Conservation (phyloP, 768 basidiomycete species). For the Hygrocybe punicea region DNA sequence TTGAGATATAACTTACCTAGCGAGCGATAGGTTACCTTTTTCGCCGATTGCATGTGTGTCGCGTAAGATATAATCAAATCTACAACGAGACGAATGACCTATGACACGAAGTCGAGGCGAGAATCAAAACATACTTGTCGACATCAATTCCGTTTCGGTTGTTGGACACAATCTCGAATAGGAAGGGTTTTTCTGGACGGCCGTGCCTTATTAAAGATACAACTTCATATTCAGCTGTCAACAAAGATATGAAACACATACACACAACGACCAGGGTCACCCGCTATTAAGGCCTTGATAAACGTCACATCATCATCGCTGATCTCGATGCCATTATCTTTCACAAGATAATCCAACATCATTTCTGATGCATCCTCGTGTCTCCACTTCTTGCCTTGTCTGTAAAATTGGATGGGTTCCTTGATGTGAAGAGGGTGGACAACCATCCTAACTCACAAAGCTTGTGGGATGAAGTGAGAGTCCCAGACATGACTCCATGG, state of each 20-base stretch:
- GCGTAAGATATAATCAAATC: slow-evolving; percentile 79
- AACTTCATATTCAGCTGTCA: neutral
- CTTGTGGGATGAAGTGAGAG: slow-evolving; percentile 61
- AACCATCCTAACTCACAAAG: slow-evolving; percentile 46
- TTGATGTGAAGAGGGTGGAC: neutral
- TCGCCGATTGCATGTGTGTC: slow-evolving; percentile 74
- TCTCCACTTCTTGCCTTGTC: slow-evolving; percentile 53
- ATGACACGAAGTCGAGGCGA: neutral
- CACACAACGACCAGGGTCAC: slow-evolving; percentile 52
- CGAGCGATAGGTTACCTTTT: slow-evolving; percentile 48
- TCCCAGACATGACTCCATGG: slow-evolving; percentile 90
- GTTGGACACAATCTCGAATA: slow-evolving; percentile 86
- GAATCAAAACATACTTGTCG: slow-evolving; percentile 57
- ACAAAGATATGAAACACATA: slow-evolving; percentile 32
- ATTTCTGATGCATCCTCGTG: slow-evolving; percentile 79
- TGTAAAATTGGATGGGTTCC: neutral
- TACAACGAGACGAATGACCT: slow-evolving; percentile 20
- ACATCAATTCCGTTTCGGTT: slow-evolving; percentile 80
- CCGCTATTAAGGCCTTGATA: slow-evolving; percentile 77
- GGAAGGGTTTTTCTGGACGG: slow-evolving; percentile 58
- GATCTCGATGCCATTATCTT: slow-evolving; percentile 52
- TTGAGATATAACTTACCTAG: slow-evolving; percentile 34
- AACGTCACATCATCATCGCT: slow-evolving; percentile 49
- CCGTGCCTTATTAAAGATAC: slow-evolving; percentile 10
- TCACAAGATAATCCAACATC: slow-evolving; percentile 73